phyloP scores from a whole-genome alignment of 768 basidiomycete genomes.

The Amanita phalloides region DNA sequence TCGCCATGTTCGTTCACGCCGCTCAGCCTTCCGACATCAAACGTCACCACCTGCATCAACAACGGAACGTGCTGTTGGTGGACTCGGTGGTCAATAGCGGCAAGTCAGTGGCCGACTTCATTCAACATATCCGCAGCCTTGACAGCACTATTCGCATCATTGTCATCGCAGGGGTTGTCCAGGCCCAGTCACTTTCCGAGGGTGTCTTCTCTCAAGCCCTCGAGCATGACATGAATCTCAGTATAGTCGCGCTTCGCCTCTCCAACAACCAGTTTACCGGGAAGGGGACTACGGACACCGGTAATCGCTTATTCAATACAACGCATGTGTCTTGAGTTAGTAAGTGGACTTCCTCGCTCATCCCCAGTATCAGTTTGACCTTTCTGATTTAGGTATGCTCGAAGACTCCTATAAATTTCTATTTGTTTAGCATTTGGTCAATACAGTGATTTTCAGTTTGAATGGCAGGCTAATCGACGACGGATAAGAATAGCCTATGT shows the following conservation, averaged over 20 bases:
- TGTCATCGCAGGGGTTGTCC: background rate
- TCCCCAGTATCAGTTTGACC: too few relatives aligned
- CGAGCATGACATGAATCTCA: constrained; percentile 10
- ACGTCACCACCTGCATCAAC: constrained; percentile 8
- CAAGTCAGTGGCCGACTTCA: constrained; percentile 13
- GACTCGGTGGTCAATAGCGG: constrained; percentile 17
- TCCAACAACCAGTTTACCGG: constrained; percentile 16
- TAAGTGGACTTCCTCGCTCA: too few relatives aligned
- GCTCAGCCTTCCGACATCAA: constrained; percentile 10
- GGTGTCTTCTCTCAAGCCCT: constrained; percentile 9
- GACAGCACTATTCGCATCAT: background rate
- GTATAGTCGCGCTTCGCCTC: constrained; percentile 12
- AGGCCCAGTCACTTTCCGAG: constrained; percentile 8
- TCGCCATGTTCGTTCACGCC: constrained; percentile 15
- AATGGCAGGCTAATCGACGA: too few relatives aligned
- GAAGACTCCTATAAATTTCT: too few relatives aligned
- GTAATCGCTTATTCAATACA: constrained; percentile 14
- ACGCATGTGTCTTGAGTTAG: constrained; percentile 11
- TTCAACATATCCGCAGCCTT: constrained; percentile 6
- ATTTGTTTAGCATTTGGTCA: too few relatives aligned
- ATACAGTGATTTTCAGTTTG: too few relatives aligned
- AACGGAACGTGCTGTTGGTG: constrained; percentile 11
- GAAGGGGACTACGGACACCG: constrained; percentile 13
- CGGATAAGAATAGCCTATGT: too few relatives aligned
- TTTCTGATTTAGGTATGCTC: too few relatives aligned